Conservation (phyloP, 495 filamentous ascomycete species). For the Penicillium robsamsonii region DNA sequence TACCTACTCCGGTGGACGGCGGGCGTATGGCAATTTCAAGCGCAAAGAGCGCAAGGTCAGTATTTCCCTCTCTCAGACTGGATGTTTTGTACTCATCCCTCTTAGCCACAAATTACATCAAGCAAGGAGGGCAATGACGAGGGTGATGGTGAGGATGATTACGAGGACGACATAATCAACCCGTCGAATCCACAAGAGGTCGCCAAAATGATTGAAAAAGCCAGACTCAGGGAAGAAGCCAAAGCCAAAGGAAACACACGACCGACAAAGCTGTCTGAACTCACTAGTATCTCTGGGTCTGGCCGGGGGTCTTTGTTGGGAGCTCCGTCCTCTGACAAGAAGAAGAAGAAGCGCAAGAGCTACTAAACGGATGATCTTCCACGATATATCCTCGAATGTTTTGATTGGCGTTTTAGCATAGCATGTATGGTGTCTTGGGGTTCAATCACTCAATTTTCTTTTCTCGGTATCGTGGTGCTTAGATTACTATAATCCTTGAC, state of each 20-base stretch:
- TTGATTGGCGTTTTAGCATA: conserved; percentile 10
- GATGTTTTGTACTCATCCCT: conserved; percentile 1
- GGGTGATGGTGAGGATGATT: conserved; percentile 12
- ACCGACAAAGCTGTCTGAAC: conserved; percentile 18
- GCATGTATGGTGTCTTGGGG: conserved; percentile 8
- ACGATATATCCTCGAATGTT: conserved; percentile 3
- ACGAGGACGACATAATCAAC: conserved; percentile 15
- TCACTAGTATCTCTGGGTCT: conserved; percentile 41
- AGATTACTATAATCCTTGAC: background rate
- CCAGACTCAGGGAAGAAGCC: conserved; percentile 10
- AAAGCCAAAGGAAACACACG: conserved; percentile 10
- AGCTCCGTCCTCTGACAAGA: conserved; percentile 19
- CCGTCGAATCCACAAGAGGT: conserved; percentile 13
- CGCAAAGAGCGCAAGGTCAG: conserved; percentile 32
- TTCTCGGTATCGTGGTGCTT: background rate
- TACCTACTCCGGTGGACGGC: conserved; percentile 33
- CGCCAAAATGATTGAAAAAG: conserved; percentile 16
- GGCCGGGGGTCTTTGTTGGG: conserved; percentile 13
- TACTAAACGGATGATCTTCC: background rate
- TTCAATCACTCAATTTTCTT: background rate
- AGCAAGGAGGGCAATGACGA: background rate
- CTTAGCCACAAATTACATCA: background rate
- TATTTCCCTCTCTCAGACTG: conserved; percentile 4
- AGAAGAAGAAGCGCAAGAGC: conserved; percentile 44
- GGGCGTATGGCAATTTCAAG: conserved; percentile 41